Evolutionary conservation across 2,329 filamentous ascomycete genomes (phyloP), one percentile per base, ranked within the genome.

Genomic region (Epichloe typhina): DNA sequence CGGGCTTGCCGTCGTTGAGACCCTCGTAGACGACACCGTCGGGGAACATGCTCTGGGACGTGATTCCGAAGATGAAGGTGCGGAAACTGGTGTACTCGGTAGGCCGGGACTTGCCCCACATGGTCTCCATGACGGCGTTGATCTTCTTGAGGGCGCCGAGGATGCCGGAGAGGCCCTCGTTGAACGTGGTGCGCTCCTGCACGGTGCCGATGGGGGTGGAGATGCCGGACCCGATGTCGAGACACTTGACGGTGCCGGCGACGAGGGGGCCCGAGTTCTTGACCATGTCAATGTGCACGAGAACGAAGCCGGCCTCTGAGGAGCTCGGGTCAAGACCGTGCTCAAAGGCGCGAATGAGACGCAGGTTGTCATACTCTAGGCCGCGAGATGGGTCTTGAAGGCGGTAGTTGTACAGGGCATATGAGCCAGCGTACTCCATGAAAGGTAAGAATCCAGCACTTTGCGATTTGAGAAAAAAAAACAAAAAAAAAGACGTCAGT

Each of bases 41-140:
- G 8, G 90, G 90, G 68, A 96, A 96, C 89, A 96, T 95, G 61
- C 82, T 84, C 69, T 96, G 90, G 46, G 80, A 85, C 1, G 88
- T 94, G 68, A 96, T 95, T 59, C 91, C 91, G 63, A 95, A 95
- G 71, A 96, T 96, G 73, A 96, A 96, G 11, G 91, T 95, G 40
- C 90, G 85, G 79, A 95, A 96, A 58, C 80, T 84, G 53, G 86
- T 88, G 70, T 96, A 96, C 57, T 88, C 80, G 17, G 77, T 76
- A 2, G 90, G 90, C 59, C 86, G 86, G 51, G 86, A 93, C 66
- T 89, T 87, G 53, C 76, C 77, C 91, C 90, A 96, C 91, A 97
- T 97, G 23, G 72, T 77, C 64, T 93, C 88, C 88, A 94, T 94
- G 55, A 83, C 82, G 35, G 69, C 71, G 66, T 93, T 90, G 59